These are phyloP conservation scores for Trypanosoma avium DNA, from an alignment of 208 protist species.

Conservation along the genomic window DNA sequence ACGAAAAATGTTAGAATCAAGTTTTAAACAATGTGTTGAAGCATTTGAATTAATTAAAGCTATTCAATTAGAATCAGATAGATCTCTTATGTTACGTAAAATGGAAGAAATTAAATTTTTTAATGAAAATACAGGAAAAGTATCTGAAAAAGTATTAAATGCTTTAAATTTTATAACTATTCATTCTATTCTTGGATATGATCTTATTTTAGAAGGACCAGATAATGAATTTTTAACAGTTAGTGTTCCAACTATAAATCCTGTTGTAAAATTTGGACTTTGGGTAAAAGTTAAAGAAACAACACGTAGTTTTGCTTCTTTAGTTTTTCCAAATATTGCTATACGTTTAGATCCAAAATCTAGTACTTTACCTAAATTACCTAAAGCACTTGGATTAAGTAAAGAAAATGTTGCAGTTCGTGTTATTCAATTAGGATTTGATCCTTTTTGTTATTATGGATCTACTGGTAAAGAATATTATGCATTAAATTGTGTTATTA, in stretches of 20 bases:
- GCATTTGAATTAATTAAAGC: constrained; percentile 70
- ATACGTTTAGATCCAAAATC: constrained; percentile 86
- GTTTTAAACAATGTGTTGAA: constrained; percentile 67
- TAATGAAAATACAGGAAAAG: constrained; percentile 36
- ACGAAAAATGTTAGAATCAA: constrained; percentile 43
- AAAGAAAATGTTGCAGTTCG: constrained; percentile 89
- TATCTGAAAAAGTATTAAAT: constrained; percentile 63
- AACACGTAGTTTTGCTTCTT: constrained; percentile 80
- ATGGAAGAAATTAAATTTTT: constrained; percentile 31
- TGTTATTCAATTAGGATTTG: constrained; percentile 83
- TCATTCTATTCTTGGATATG: constrained; percentile 74
- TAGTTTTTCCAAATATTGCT: constrained; percentile 75
- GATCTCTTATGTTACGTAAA: constrained; percentile 8
- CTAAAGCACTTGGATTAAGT: constrained; percentile 84
- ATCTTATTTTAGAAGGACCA: constrained; percentile 70
- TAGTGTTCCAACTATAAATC: constrained; percentile 37
- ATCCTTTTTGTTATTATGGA: constrained; percentile 66
- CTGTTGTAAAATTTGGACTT: constrained; percentile 85
- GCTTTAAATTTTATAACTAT: constrained; percentile 81
- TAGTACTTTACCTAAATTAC: constrained; percentile 68
- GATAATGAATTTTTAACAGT: constrained; percentile 76
- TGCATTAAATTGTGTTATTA: constrained; percentile 83
- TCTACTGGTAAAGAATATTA: constrained; percentile 63
- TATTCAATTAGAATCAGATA: constrained; percentile 67
- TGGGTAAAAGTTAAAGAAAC: constrained; percentile 90